Evolutionary conservation across 1,284 basidiomycete species (phyloP).

Genomic region (Austroboletus olivaceoglutinosus): DNA sequence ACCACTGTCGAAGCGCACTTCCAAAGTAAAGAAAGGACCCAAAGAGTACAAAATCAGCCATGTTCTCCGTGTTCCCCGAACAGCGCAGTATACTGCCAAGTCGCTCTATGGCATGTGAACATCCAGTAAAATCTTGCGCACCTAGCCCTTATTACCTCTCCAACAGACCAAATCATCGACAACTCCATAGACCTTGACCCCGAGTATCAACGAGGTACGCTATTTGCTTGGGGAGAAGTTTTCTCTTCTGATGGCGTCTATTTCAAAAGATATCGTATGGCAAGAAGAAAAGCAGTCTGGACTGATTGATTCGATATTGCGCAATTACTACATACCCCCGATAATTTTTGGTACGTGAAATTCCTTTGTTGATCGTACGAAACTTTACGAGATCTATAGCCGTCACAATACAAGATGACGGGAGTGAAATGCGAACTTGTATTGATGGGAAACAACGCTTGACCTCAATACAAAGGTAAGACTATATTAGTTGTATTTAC

Average conservation of each 20-base stretch:
- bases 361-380: neutral
- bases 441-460: constrained; percentile 57
- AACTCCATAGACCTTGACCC: constrained; percentile 48
- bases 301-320: constrained; percentile 54
- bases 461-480: constrained; percentile 50
- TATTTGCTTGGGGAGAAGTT: neutral
- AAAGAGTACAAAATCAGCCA: constrained; percentile 38
- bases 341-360: constrained; percentile 46
- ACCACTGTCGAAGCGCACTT: constrained; percentile 22
- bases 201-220: constrained; percentile 51
- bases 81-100: constrained; percentile 43
- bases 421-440: constrained; percentile 44
- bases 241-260: neutral
- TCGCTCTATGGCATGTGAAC: constrained; percentile 43
- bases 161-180: constrained; percentile 47
- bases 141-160: neutral
- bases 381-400: constrained; percentile 4
- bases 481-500: neutral
- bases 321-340: constrained; percentile 56
- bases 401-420: constrained; percentile 37
- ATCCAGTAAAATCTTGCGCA: neutral
- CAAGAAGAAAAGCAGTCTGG: constrained; percentile 44
- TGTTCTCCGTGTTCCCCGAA: constrained; percentile 42
- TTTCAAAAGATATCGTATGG: constrained; percentile 49
- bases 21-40: constrained; percentile 19